Percentiles rank a stretch among this genome's conserved stretches.
Evolutionary conservation across 305 asterid species (phyloP).

Genomic region (Solanum chacoense): DNA sequence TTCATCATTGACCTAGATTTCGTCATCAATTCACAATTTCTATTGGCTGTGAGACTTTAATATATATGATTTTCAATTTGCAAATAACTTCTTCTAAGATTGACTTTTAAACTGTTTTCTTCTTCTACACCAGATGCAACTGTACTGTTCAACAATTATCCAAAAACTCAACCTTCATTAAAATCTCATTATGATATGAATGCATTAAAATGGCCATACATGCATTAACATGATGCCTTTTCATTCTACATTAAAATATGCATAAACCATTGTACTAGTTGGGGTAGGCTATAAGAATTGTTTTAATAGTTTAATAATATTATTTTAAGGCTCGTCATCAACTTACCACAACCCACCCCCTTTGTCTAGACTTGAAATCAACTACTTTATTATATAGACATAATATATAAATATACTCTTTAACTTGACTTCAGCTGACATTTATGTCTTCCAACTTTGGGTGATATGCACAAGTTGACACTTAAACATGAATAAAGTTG

Average conservation of each 20-base stretch:
- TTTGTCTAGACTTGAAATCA: not conserved
- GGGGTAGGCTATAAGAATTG: not conserved
- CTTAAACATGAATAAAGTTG: too few relatives aligned
- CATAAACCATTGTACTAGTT: not conserved
- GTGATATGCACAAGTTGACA: too few relatives aligned
- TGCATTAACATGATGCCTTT: not conserved
- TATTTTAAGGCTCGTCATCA: not conserved
- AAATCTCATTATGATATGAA: not conserved
- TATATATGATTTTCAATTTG: not conserved
- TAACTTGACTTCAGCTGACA: not conserved
- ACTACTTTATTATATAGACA: not conserved
- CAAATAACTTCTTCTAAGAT: not conserved
- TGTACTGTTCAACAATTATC: too few relatives aligned
- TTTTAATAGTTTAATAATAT: not conserved
- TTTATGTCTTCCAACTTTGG: not conserved
- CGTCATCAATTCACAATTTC: constrained; percentile 15
- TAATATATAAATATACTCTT: too few relatives aligned
- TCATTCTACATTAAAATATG: not conserved
- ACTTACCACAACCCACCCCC: not conserved
- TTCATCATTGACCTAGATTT: constrained; percentile 14
- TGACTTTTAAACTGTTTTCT: not conserved
- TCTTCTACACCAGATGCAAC: not conserved
- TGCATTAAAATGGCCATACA: not conserved
- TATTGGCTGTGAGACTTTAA: constrained; percentile 6
- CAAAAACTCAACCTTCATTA: too few relatives aligned